A percentile compares a stretch with the other conserved stretches of the same genome.
Conservation (phyloP, 1,284 basidiomycete species). For the Gymnopus androsaceus region DNA sequence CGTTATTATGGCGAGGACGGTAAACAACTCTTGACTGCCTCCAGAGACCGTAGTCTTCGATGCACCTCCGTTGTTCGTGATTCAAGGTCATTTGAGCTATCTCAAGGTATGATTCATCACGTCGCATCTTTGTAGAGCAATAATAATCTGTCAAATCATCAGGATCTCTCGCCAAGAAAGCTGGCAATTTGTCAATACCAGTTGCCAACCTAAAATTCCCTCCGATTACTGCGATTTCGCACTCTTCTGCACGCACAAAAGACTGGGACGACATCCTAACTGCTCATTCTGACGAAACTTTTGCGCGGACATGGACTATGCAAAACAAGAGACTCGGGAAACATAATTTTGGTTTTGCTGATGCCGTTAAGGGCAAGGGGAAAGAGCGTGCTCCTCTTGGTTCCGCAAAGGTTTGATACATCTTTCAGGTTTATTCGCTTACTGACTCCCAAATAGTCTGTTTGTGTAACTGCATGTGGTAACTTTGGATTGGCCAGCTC, state of each 20-base stretch:
- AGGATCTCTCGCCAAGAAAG: conserved; percentile 88
- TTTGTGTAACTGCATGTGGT: conserved; percentile 92
- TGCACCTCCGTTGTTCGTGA: conserved; percentile 93
- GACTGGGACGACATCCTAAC: conserved; percentile 99
- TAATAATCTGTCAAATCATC: background rate
- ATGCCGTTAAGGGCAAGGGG: conserved; percentile 49
- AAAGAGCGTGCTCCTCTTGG: conserved; percentile 47
- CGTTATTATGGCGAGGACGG: conserved; percentile 97
- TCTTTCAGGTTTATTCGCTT: conserved; percentile 13
- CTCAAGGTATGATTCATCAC: conserved; percentile 79
- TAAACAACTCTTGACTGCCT: conserved; percentile 89
- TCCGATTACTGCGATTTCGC: conserved; percentile 75
- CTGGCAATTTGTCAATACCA: conserved; percentile 78
- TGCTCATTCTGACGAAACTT: conserved; percentile 79
- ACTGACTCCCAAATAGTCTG: conserved; percentile 50
- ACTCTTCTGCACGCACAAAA: conserved; percentile 81
- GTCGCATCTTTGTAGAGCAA: background rate
- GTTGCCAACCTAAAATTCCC: conserved; percentile 82
- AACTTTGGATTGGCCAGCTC: conserved; percentile 92
- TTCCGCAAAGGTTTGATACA: conserved; percentile 58
- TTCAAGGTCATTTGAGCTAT: conserved; percentile 91
- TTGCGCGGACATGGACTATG: conserved; percentile 87
- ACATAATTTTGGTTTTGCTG: conserved; percentile 58
- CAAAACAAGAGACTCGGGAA: conserved; percentile 82
- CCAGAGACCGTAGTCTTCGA: conserved; percentile 84